These are phyloP conservation scores for Hawksworthiomyces lignivorus DNA, from an alignment of 2,329 filamentous ascomycete species.

Conservation along the genomic window DNA sequence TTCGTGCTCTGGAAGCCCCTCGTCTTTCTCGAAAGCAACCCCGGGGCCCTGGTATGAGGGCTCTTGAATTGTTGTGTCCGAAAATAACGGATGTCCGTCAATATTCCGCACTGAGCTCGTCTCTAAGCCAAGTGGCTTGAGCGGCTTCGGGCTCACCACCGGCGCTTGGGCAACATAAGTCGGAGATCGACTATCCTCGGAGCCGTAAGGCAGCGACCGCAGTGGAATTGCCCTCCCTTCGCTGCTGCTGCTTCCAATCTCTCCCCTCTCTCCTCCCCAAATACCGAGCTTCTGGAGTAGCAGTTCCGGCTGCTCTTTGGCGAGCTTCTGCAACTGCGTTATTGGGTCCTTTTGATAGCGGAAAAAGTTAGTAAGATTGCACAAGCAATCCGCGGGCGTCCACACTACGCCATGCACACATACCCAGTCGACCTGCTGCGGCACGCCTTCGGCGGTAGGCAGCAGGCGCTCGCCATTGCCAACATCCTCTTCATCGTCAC, in stretches of 20 bases:
- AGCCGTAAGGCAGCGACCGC: slow-evolving; percentile 45
- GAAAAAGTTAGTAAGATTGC: slow-evolving; percentile 47
- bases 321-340: slow-evolving; percentile 62
- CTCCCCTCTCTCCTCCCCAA: slow-evolving; percentile 17
- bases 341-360: slow-evolving; percentile 56
- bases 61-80: slow-evolving; percentile 24
- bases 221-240: slow-evolving; percentile 31
- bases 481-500: slow-evolving; percentile 45
- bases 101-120: slow-evolving; percentile 22
- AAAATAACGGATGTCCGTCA: not conserved
- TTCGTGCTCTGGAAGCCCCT: slow-evolving; percentile 27
- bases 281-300: slow-evolving; percentile 47
- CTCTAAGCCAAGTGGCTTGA: slow-evolving; percentile 21
- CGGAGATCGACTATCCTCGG: slow-evolving; percentile 37
- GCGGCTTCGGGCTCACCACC: slow-evolving; percentile 29
- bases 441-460: slow-evolving; percentile 73
- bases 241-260: slow-evolving; percentile 19
- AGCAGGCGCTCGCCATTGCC: slow-evolving; percentile 41
- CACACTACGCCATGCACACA: slow-evolving; percentile 54
- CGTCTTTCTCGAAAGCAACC: slow-evolving; percentile 43
- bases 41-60: slow-evolving; percentile 45
- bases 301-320: slow-evolving; percentile 56
- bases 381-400: slow-evolving; percentile 44
- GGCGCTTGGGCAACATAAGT: slow-evolving; percentile 35
- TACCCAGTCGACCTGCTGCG: slow-evolving; percentile 89